Evolutionary conservation across 1,139 yeast species (phyloP), one percentile per base, ranked within the genome.

Genomic region (Yamadazyma epiphylla): DNA sequence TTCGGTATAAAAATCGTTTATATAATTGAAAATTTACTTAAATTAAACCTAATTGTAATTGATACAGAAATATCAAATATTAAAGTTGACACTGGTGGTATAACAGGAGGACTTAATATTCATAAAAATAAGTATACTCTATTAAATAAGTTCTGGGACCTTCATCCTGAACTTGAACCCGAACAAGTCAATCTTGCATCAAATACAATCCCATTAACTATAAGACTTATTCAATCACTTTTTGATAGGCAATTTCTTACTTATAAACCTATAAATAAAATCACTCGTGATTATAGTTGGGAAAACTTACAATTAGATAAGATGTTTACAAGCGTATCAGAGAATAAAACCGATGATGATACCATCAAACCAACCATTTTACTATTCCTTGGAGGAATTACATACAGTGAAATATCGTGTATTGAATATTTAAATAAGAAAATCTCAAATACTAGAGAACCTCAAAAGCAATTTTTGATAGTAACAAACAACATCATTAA

Each of bases 351-450:
- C 3, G 10, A 17, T 7, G 53, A 57, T 25, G 61, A 59, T 33
- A 13, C 25, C 26, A 22, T 30, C 29, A 21, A 38, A 29, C 33
- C 64, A 66, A 48, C 38, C 5, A 68, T 81, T 21, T 58, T 83
- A 19, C 65, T 66, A 19, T 48, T 74, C 33, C 52, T 86, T 24
- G 95, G 95, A 6, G 95, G 95, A 0, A 61, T 85, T n/a, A 83
- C 95, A 0, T 72, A 82, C 48, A 73, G 87, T 10, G 95, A 86
- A 51, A 60, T 85, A 9, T 70, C 86, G 9, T 78, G 87, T 13
- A 63, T 85, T 33, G 64, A 80, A 44, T 69, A 68, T 34, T 58
- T 82, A 19, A 74, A 80, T 31, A 55, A 59, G 30, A 57, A 59
- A 32, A 49, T 68, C 24, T n/a, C n/a, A n/a, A 43, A 45, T 19